Evolutionary conservation across 331 rosid genomes (phyloP), one percentile per base, ranked within the genome.

Genomic region (Stylosanthes scabra): DNA sequence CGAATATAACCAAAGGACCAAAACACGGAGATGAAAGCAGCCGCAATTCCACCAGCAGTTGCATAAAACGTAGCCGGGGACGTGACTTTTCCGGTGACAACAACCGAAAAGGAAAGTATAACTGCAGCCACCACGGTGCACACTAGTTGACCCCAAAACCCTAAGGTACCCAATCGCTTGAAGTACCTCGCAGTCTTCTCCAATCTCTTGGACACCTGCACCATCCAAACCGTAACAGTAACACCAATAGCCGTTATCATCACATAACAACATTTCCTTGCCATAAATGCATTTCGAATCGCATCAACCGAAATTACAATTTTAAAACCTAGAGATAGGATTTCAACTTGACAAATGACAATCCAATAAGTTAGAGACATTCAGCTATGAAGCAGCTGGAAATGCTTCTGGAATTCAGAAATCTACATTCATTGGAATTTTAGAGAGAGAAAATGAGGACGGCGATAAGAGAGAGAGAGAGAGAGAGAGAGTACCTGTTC

Each of bases 1-100:
- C 99, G 90, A 70, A 95, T 90, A 76, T 95, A 95, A 4, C 99
- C 98, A 60, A 95, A 95, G 10, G 98, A 95, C 98, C 98, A 95
- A 71, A 95, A 95, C 73, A 95, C 97, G 0, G 98, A 95, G 65
- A 95, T 78, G 86, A 95, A 95, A 0, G 93, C 97, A 0, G 97
- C 98, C 4, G 83, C 98, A 78, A 95, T 90, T 74, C 99, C 96
- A 59, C 93, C 96, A 0, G 99, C 87, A 8, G 97, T 95, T 44
- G 98, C 88, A 82, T 95, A 95, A 83, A 95, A 92, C 8, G 99
- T 95, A 34, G 88, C 88, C 2, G 98, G 99, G 0, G 98, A 92
- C 0, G 93, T 84, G 68, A 95, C 78, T 82, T 86, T 92, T 25
- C 99, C 99, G 6, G 97, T 90, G 25, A 87, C 12, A 13, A 90